Evolutionary conservation across 1,139 yeast species (phyloP).

Genomic region (Yamadazyma membranifaciens): DNA sequence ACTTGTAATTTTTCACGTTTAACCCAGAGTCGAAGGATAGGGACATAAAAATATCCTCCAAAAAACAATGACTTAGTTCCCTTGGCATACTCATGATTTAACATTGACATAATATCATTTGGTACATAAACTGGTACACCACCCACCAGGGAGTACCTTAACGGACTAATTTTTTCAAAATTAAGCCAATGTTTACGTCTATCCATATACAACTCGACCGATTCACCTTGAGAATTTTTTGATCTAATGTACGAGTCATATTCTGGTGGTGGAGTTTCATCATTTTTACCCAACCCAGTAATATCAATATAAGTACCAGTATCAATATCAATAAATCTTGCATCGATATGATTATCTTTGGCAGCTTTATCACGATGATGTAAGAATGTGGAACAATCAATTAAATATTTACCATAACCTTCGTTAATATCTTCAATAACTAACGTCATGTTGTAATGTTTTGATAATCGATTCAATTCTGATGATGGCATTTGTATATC

Average conservation of each 20-base stretch:
- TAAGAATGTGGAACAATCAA: constrained; percentile 41
- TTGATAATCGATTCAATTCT: constrained; percentile 34
- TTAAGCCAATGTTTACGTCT: constrained; percentile 36
- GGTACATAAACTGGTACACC: constrained; percentile 40
- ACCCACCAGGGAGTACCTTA: constrained; percentile 31
- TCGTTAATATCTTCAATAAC: constrained; percentile 32
- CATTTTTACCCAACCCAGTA: constrained; percentile 45
- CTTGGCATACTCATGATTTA: constrained; percentile 29
- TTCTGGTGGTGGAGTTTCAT: constrained; percentile 27
- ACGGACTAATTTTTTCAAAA: constrained; percentile 30
- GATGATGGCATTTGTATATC: constrained; percentile 37
- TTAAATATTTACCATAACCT: constrained; percentile 37
- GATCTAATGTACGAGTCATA: constrained; percentile 22
- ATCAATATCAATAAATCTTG: constrained; percentile 74
- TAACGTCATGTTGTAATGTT: constrained; percentile 37
- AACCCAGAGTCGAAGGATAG: constrained; percentile 32
- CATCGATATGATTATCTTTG: constrained; percentile 62
- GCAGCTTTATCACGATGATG: constrained; percentile 32
- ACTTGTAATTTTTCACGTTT: constrained; percentile 20
- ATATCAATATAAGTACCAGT: constrained; percentile 76
- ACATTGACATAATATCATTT: constrained; percentile 31
- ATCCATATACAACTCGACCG: constrained; percentile 35
- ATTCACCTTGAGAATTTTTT: constrained; percentile 18
- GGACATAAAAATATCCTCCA: constrained; percentile 31
- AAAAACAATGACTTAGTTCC: constrained; percentile 22